Conservation (phyloP, 2,329 filamentous ascomycete genomes). For the Aspergillus phoenicis region DNA sequence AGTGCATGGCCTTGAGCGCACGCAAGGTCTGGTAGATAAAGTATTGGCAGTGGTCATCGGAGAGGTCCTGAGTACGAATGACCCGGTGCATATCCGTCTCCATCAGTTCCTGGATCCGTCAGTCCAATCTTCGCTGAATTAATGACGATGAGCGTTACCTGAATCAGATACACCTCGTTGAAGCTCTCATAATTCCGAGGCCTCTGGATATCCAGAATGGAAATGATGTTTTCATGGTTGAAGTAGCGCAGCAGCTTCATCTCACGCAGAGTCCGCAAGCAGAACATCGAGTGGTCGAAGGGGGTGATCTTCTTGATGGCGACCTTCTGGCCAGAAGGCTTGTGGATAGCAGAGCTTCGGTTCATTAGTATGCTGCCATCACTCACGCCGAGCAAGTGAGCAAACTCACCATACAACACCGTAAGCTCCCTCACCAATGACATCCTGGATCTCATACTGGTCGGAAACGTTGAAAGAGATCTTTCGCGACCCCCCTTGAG, state of each 20-base stretch:
- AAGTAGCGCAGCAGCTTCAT: slow-evolving; percentile 99
- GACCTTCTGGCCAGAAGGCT: slow-evolving; percentile 96
- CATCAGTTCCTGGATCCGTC: slow-evolving; percentile 79
- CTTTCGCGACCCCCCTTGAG: slow-evolving; percentile 70
- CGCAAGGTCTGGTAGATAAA: slow-evolving; percentile 99
- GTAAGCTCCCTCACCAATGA: slow-evolving; percentile 97
- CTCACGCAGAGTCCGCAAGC: slow-evolving; percentile 90
- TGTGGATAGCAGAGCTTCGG: slow-evolving; percentile 88
- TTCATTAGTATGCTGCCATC: slow-evolving; percentile 17
- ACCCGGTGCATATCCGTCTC: slow-evolving; percentile 99
- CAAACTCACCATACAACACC: slow-evolving; percentile 89
- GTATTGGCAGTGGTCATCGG: slow-evolving; percentile 99
- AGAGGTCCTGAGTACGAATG: slow-evolving; percentile 96
- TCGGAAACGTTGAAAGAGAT: slow-evolving; percentile 99
- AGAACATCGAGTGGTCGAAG: slow-evolving; percentile 99
- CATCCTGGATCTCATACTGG: slow-evolving; percentile 99
- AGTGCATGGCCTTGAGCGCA: slow-evolving; percentile 98
- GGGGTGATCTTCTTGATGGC: slow-evolving; percentile 99
- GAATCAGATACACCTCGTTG: slow-evolving; percentile 97
- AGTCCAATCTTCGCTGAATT: background rate
- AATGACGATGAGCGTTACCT: slow-evolving; percentile 59
- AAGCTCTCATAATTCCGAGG: slow-evolving; percentile 94
- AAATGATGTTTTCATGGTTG: slow-evolving; percentile 99
- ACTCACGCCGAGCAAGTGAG: background rate
- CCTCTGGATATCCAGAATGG: slow-evolving; percentile 98